Evolutionary conservation across 2,329 filamentous ascomycete species (phyloP), one percentile per base, ranked within the genome.

Genomic region (Elsinoe arachidis): DNA sequence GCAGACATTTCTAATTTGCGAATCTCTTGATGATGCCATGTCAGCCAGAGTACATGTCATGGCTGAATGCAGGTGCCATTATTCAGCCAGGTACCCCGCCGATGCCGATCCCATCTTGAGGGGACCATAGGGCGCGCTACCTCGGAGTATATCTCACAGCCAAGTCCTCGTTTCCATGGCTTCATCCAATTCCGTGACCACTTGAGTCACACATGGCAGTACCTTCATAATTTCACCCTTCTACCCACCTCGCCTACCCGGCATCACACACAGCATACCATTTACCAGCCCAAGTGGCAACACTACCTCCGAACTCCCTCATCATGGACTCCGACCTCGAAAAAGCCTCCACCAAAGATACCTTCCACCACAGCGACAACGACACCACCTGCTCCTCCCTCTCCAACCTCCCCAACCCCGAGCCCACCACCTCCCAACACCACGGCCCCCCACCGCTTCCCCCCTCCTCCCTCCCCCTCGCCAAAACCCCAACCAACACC

Each of bases 21-120:
- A 30, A 4, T 2, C 26, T 9, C 26, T 46, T 1, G 2, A 46
- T 46, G 21, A 46, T 46, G 38, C 38, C 3, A 41, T 41, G 11
- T 30, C 26, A 30, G 26, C 26, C 5, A 30, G 26, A 30, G 7
- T 30, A 30, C 12, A 14, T 51, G 46, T 51, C 26, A 51, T 51
- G 33, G 12, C 26, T 34, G 4, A 49, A 5, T 19, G 23, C 23
- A 26, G 23, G 23, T 26, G 15, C 41, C 41, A 53, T 53, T 53
- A 53, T 53, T 52, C 49, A 53, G 49, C 49, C 15, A 39, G 26
- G 15, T 53, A 53, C 49, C 49, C 49, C 49, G 49, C 49, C 26
- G 23, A 10, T 39, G 49, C 19, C 49, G 49, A 53, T 53, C 49
- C 26, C 38, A 15, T 9, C n/a, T n/a, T 14, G n/a, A 53, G 19